Evolutionary conservation across 495 filamentous ascomycete species (phyloP), one percentile per base, ranked within the genome.

Genomic region (Melanomma pulvis-pyrius): DNA sequence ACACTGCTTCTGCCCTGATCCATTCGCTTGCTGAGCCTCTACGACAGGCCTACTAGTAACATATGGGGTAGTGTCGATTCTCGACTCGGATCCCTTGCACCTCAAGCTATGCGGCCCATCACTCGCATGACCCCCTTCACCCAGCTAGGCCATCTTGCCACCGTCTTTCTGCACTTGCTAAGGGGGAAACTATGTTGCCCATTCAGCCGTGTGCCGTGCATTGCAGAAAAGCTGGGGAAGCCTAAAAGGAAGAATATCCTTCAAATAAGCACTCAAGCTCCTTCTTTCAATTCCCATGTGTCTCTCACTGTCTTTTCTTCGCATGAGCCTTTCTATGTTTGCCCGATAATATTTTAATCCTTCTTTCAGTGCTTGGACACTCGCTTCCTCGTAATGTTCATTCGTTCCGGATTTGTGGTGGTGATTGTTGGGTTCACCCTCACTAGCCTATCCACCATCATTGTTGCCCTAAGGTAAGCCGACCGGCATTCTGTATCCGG

Each of bases 191-290:
- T 49, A 24, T 41, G 49, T 30, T 26, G 49, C 44, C 13, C 11
- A 62, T 62, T 62, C 28, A 62, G 29, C 59, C 59, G 56, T 62
- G 59, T 41, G 59, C 28, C 48, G 26, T 56, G 50, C 50, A 63
- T 47, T 22, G 29, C 25, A 22, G 58, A 50, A 60, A 54, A 67
- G 53, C 57, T 50, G 57, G 65, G 65, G 53, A 59, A 69, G 67
- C 67, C 67, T 69, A 69, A 69, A 69, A 69, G 67, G 54, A 59
- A 59, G 64, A 67, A 67, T 61, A 24, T 56, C 63, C 63, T 66
- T 59, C 63, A 19, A 44, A 52, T 41, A 24, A 57, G 30, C n/a
- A 54, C 53, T 36, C 41, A 34, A 24, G 53, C 52, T 46, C 61
- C 15, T 51, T 51, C 62, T 11, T 56, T 61, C 50, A 21, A 59